Base-by-base conservation (phyloP, 176 grass and related monocot species). In the Zea luxurians region DNA sequence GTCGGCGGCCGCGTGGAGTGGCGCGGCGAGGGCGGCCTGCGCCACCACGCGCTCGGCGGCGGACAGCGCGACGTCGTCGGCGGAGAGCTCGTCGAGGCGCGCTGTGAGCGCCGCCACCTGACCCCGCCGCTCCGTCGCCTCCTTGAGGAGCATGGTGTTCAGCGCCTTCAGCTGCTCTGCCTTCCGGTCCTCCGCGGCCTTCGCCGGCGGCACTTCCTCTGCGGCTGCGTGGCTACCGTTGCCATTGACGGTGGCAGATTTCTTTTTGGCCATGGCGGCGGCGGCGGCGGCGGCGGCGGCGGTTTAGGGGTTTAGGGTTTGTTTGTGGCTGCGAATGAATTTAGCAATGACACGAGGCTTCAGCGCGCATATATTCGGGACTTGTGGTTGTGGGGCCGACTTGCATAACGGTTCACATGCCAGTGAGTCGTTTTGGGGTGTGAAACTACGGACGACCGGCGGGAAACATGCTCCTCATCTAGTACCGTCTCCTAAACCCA, bases 181-280 rank as follows among this genome's bases (percentile, higher is more conserved):
- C 55, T 66, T 77, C 61, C 71, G 64, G 77, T 86, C 35, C 63
- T 15, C 63, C 35, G 61, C 35, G 13, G 62, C 62, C 42, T 58
- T 78, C 40, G 4, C 34, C 65, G 3, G 53, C 3, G 45, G 6
- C n/a, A 2, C 65, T 0, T 1, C 61, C 3, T 42, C 71, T 0
- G 42, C 55, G 16, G 16, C 41, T 0, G 72, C 83, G 2, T 83
- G 73, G 5, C 7, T 8, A 7, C 64, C 73, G 35, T 83, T 68
- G 50, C 50, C 81, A 5, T 69, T 70, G 11, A 41, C 35, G 55
- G 65, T 4, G 76, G 66, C 16, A 66, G 67, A 77, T 61, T 93
- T 90, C 84, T 93, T 90, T 75, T 83, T 93, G 68, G 87, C 91
- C 91, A 93, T 93, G 59, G 73, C 20, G 65, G 64, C 17, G 64